Base-by-base conservation (phyloP, 495 filamentous ascomycete genomes). In the Mytilinidion resinicola region DNA sequence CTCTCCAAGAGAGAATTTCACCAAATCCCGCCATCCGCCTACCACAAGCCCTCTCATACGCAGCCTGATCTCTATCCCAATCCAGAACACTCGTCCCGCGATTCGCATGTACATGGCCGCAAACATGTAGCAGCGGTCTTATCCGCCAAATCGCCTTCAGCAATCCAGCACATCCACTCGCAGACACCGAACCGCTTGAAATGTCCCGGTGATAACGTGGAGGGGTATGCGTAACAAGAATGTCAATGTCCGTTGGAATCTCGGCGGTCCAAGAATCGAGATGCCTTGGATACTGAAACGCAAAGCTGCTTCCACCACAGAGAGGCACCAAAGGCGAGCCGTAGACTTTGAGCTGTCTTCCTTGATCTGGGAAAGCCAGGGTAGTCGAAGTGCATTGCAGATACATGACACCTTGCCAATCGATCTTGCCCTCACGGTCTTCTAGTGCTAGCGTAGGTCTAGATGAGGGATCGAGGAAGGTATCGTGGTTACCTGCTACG, bases 401-500 rank as follows among this genome's bases (percentile, higher is more conserved):
- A 71, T 85, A 85, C 61, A 78, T 74, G 51, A 85, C 74, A 34
- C 76, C 62, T 56, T 57, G 73, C 80, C 80, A 85, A 62, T 80
- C 72, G 55, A 83, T 61, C 30, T 0, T 38, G 49, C 48, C 73
- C 67, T 48, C 72, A 67, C 47, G 68, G 6, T 73, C 69, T 19
- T 75, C 73, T 50, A 70, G 67, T 0, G 34, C 9, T 1, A 70
- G 58, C 17, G 66, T 68, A 14, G 46, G 65, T 30, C 78, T 69
- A 25, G 65, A 65, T 9, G 53, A 69, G 43, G 72, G 62, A 65
- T 96, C 91, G 55, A 95, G 85, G 71, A 81, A 91, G 64, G 78
- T 80, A 64, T 95, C 91, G 70, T 95, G 89, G 69, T 95, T 95
- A 15, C 91, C 91, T 55, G 83, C 80, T 59, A 96, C 85, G 41